Base-by-base conservation (phyloP, 129 eudicot species). In the sunflower (Helianthus annuus) region DNA sequence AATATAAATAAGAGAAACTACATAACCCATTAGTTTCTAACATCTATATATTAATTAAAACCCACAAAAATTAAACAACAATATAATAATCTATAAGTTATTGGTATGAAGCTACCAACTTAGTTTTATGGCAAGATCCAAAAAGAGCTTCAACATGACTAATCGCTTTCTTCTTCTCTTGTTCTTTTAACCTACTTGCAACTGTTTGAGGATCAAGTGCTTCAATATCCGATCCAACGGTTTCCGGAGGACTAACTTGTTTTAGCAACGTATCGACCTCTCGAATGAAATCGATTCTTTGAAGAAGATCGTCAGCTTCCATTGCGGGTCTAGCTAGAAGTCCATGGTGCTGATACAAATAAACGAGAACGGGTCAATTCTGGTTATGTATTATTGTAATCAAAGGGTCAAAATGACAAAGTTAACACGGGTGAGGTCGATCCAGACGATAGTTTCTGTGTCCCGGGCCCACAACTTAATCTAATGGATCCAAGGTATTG, bases 231-330 rank as follows among this genome's bases (percentile, higher is more conserved):
- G 70, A 64, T 10, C 75, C 86, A 55, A 66, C 78, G 10, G 27
- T 76, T 64, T 83, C 83, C 22, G 78, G 78, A 10, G 76, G 29
- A 12, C 94, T 75, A 36, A 95, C 97, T 78, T 95, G 97, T 81
- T 78, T 87, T 48, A 95, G 80, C 67, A 95, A 76, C 7, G 71
- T 77, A 68, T 91, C 94, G 8, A 95, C 88, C 72, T 95, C 99
- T 78, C 97, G 68, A 39, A 95, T 86, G 32, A 95, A 95, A 77
- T 95, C 99, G 10, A 86, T 91, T 77, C 99, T 88, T 59, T 90
- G 62, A 49, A 95, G 88, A 72, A 95, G 64, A 79, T 90, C 87
- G 38, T 95, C 99, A 24, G 78, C 85, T 75, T 86, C 96, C 66
- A 87, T 49, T 32, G 80, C 73, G 5, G 85, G 91, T 77, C 88